Evolutionary conservation across 2,329 filamentous ascomycete genomes (phyloP), one percentile per base, ranked within the genome.

Genomic region (Cordyceps fumosorosea): DNA sequence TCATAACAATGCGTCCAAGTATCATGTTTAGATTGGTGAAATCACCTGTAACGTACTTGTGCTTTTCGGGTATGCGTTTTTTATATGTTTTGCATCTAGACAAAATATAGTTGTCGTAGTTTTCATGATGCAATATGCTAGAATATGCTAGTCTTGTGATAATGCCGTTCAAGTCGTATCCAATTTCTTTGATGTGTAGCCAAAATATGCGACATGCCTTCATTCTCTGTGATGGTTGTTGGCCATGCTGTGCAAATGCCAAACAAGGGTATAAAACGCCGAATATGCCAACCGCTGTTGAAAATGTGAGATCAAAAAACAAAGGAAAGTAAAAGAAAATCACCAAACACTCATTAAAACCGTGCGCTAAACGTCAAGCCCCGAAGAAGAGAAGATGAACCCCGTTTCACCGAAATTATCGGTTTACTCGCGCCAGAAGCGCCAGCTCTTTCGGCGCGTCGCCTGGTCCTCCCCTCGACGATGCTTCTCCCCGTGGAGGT

Each of bases 221-320:
- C 50, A 60, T 60, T 60, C 58, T 60, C 50, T 54, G 40, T 42
- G 18, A 60, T 60, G 58, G 5, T 40, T 11, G 44, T 26, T 60
- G 58, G 58, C 51, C 20, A 37, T 54, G 42, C 58, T 55, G 40
- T 55, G 58, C 50, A 60, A 54, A 55, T 60, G 58, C 58, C 58
- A 63, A 65, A 63, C n/a, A 64, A 68, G 72, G 71, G 71, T 74
- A 74, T 74, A 72, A 63, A 74, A 73, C 72, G 71, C 72, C 72
- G 67, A 69, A 65, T 65, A 74, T 74, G 72, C 68, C 67, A 62
- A 66, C 65, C 66, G 64, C 65, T 62, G 61, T 26, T 62, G n/a
- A 44, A 47, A 56, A 56, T 56, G 40, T 50, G 34, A 42, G 26
- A 11, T 29, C 0, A 60, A 51, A 56, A 56, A 56, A 56, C n/a